Evolutionary conservation across 768 basidiomycete species (phyloP).

Genomic region (Tephrocybe rancida): DNA sequence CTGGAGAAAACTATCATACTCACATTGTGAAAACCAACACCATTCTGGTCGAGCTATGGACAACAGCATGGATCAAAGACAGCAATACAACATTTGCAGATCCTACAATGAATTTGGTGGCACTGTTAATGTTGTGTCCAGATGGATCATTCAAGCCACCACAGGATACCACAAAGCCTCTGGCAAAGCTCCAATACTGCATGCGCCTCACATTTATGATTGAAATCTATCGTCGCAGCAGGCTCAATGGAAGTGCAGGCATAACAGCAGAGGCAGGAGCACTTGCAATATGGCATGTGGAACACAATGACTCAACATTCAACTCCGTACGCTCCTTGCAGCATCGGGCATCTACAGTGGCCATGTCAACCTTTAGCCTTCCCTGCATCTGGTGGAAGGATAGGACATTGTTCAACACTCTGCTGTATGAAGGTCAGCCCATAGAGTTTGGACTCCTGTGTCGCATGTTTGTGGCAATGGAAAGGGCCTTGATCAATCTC

Average conservation of each 20-base stretch:
- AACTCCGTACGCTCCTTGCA: constrained; percentile 16
- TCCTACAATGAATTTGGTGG: constrained; percentile 19
- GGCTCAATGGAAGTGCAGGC: not conserved
- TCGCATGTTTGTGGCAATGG: too few relatives aligned
- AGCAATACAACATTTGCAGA: constrained; percentile 1
- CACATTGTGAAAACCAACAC: too few relatives aligned
- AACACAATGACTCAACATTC: constrained; percentile 20
- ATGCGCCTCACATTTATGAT: constrained; percentile 5
- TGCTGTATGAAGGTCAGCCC: too few relatives aligned
- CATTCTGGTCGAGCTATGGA: too few relatives aligned
- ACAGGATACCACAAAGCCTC: constrained; percentile 3
- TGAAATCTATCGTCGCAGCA: constrained; percentile 3
- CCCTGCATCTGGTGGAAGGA: too few relatives aligned
- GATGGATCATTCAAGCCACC: constrained; percentile 1
- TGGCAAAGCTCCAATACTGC: constrained; percentile 8
- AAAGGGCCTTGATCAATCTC: too few relatives aligned
- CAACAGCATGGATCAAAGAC: too few relatives aligned
- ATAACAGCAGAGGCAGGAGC: not conserved
- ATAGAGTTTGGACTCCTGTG: too few relatives aligned
- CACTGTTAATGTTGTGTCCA: constrained; percentile 1
- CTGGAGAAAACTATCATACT: too few relatives aligned
- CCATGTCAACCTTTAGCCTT: constrained; percentile 1
- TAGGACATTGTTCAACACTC: too few relatives aligned
- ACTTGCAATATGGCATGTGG: not conserved
- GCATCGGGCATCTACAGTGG: constrained; percentile 19